A percentile compares a stretch with the other conserved stretches of the same genome.
These are phyloP conservation scores for Phytophthora hibernalis DNA, from an alignment of 352 stramenopile species.

Conservation along the genomic window DNA sequence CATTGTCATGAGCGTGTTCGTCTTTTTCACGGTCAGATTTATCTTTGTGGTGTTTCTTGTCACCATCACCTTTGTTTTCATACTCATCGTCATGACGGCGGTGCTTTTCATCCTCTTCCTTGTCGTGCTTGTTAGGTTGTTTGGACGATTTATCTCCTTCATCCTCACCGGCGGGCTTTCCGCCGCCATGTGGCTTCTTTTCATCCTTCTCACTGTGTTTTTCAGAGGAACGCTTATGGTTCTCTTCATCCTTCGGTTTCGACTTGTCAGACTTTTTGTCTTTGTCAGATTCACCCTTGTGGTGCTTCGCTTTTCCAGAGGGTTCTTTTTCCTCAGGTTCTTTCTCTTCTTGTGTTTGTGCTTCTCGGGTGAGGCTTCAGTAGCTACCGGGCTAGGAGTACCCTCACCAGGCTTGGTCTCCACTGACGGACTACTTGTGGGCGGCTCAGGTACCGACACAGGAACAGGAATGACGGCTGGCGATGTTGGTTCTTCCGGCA, in stretches of 20 bases:
- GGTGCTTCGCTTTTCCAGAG: conserved; percentile 8
- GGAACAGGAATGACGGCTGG: conserved; percentile 10
- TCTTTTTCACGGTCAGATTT: conserved; percentile 8
- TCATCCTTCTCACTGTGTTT: conserved; percentile 20
- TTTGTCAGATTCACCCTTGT: conserved; percentile 10
- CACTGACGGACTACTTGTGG: background rate
- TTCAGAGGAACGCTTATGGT: conserved; percentile 15
- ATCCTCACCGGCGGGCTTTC: conserved; percentile 10
- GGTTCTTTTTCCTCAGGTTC: conserved; percentile 16
- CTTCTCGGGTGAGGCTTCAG: conserved; percentile 15
- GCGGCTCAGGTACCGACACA: background rate
- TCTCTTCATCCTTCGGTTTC: conserved; percentile 10
- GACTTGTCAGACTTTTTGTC: conserved; percentile 20
- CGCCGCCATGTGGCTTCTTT: conserved; percentile 9
- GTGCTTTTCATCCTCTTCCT: conserved; percentile 20
- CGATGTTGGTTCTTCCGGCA: background rate
- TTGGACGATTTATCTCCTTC: conserved; percentile 11
- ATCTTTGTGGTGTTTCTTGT: conserved; percentile 6
- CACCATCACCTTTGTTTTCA: conserved; percentile 1
- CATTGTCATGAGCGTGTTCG: conserved; percentile 8
- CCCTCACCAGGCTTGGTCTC: background rate
- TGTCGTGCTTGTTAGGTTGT: conserved; percentile 1
- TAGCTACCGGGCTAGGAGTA: conserved; percentile 1
- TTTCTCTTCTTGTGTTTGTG: conserved; percentile 29
- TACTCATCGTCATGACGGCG: conserved; percentile 11